Evolutionary conservation across 345 rosid species (phyloP).

Genomic region (Carallia pectinifolia): DNA sequence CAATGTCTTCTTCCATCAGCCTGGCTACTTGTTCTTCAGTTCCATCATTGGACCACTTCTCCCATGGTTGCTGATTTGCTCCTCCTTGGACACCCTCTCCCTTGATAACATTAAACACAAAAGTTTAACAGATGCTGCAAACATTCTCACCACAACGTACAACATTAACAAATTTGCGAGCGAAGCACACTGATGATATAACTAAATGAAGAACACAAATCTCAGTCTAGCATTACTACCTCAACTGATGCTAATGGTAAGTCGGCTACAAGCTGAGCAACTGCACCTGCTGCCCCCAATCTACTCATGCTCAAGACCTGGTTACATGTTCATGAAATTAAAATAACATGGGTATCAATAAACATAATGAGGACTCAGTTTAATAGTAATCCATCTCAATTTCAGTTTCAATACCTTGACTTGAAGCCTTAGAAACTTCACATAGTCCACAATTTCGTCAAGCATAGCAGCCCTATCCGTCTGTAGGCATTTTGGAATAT

Average conservation of each 20-base stretch:
- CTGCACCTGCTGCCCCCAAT: slow-evolving; percentile 70
- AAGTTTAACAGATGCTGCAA: neutral
- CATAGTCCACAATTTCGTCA: slow-evolving; percentile 80
- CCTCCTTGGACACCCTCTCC: slow-evolving; percentile 48
- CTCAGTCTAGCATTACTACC: slow-evolving; percentile 33
- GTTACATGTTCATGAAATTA: slow-evolving; percentile 6
- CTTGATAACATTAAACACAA: slow-evolving; percentile 25
- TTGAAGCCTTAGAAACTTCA: slow-evolving; percentile 77
- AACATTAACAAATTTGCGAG: neutral
- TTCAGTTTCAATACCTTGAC: slow-evolving; percentile 52
- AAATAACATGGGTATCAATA: neutral
- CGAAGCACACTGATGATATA: neutral
- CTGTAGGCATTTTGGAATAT: slow-evolving; percentile 30
- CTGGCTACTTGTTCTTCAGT: slow-evolving; percentile 68
- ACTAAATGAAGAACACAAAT: neutral
- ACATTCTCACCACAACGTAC: too few species aligned
- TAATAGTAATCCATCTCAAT: too few species aligned
- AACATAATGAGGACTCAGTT: too few species aligned
- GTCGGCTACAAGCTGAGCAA: slow-evolving; percentile 74
- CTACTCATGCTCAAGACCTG: slow-evolving; percentile 82
- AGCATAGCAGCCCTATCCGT: slow-evolving; percentile 80
- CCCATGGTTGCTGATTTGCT: slow-evolving; percentile 52
- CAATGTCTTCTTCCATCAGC: slow-evolving; percentile 77
- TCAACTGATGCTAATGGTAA: slow-evolving; percentile 57
- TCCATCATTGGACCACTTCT: slow-evolving; percentile 70